These are phyloP conservation scores for Penicillium aurantiogriseum DNA, from an alignment of 2,329 filamentous ascomycete genomes.

Conservation along the genomic window DNA sequence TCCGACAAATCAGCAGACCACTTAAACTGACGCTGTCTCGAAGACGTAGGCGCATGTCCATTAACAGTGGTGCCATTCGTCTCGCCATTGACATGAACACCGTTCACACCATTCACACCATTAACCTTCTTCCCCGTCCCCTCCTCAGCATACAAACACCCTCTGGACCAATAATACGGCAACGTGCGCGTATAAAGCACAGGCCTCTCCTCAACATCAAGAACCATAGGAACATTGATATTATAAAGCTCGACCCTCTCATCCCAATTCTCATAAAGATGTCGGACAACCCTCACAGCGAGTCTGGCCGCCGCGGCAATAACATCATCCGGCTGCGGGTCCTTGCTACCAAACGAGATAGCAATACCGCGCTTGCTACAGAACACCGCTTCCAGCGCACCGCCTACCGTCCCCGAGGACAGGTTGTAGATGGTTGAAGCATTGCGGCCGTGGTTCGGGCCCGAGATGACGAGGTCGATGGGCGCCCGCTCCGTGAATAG, in stretches of 20 bases:
- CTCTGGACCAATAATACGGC: conserved; percentile 79
- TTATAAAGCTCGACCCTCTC: conserved; percentile 74
- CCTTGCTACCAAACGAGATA: conserved; percentile 77
- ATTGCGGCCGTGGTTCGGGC: conserved; percentile 77
- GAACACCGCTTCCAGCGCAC: conserved; percentile 70
- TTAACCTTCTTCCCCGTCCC: conserved; percentile 50
- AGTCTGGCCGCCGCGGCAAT: conserved; percentile 71
- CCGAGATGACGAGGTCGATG: conserved; percentile 71
- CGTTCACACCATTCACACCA: conserved; percentile 25
- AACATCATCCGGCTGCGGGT: conserved; percentile 71
- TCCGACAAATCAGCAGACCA: conserved; percentile 83
- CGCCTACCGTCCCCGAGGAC: conserved; percentile 72
- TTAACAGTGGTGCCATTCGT: neutral
- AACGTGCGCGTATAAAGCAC: conserved; percentile 75
- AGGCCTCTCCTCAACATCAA: conserved; percentile 65
- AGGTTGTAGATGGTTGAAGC: conserved; percentile 74
- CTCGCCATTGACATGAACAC: neutral
- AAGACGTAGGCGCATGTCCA: conserved; percentile 32
- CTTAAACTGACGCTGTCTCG: conserved; percentile 79
- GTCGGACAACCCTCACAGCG: conserved; percentile 70
- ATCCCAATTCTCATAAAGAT: conserved; percentile 70
- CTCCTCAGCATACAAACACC: conserved; percentile 77
- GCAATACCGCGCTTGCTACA: conserved; percentile 70
- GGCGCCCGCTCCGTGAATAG: conserved; percentile 67
- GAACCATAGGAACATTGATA: conserved; percentile 79